phyloP scores from a whole-genome alignment of 176 grass and related monocot species.

The Oryza rufipogon region DNA sequence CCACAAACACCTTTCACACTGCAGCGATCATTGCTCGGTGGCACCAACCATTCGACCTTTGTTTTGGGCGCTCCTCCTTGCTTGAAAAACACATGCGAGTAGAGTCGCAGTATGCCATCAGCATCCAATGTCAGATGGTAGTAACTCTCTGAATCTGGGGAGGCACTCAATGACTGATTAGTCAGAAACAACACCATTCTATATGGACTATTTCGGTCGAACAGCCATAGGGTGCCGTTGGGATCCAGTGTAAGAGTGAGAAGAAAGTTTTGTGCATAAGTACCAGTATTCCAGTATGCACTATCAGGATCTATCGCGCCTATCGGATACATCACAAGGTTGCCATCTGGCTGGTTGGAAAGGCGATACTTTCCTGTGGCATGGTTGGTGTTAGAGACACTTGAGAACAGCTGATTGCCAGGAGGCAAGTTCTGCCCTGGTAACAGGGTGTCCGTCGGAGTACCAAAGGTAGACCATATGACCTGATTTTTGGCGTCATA shows the following conservation, averaged over 20 bases:
- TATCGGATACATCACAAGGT: constrained; percentile 45
- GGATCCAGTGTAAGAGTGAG: constrained; percentile 35
- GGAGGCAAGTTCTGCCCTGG: constrained; percentile 45
- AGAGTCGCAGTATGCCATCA: constrained; percentile 35
- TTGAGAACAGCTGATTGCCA: constrained; percentile 34
- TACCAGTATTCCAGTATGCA: constrained; percentile 38
- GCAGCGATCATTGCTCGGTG: constrained; percentile 25
- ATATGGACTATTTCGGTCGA: background rate
- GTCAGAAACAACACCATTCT: constrained; percentile 21
- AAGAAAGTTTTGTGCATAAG: background rate
- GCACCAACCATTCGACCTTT: constrained; percentile 15
- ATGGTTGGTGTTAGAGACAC: constrained; percentile 33
- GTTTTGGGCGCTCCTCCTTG: background rate
- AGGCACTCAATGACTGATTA: constrained; percentile 33
- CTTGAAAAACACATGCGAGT: constrained; percentile 38
- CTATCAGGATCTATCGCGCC: constrained; percentile 25
- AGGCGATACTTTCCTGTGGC: constrained; percentile 44
- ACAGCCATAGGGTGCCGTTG: constrained; percentile 40
- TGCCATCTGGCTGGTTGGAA: constrained; percentile 41
- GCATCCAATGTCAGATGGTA: constrained; percentile 22
- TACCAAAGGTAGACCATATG: constrained; percentile 41
- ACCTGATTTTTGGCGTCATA: constrained; percentile 11
- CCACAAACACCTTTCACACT: constrained; percentile 45
- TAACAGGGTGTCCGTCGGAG: constrained; percentile 48
- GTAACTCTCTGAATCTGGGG: background rate